Evolutionary conservation across 768 basidiomycete genomes (phyloP), one percentile per base, ranked within the genome.

Genomic region (Kwoniella heveanensis): DNA sequence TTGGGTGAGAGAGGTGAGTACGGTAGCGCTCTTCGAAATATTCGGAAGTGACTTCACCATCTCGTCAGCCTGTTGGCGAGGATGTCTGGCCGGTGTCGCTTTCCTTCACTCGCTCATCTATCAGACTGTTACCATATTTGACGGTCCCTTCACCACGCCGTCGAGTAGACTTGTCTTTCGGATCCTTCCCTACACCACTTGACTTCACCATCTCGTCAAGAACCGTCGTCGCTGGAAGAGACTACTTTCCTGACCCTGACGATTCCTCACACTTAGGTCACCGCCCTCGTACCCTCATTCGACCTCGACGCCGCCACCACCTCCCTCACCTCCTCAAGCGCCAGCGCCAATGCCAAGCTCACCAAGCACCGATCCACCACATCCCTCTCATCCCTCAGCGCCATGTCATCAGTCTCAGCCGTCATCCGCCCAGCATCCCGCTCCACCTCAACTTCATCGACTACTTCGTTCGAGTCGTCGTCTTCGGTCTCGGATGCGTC

Each of bases 1-100:
- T 46, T 76, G 72, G 72, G 59, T 76, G 2, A 32, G 66, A n/a
- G 64, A 73, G 55, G 74, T 73, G 60, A 70, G 74, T 68, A 27
- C n/a, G n/a, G n/a, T 39, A 10, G 13, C 26, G 15, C 8, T 53
- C 21, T 26, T 29, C n/a, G n/a, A n/a, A n/a, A n/a, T n/a, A n/a
- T n/a, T n/a, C n/a, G n/a, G n/a, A n/a, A n/a, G 27, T 19, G 21
- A 54, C 52, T 30, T 30, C 52, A 36, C n/a, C 21, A 25, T 22
- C 30, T 55, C 54, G 54, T 48, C 46, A 46, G 25, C 19, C 1
- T 26, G n/a, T 1, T 46, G 44, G 39, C 39, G 39, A 44, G 10
- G 19, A 9, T 44, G 10, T 17, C 39, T 44, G 8, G 39, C 15
- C 17, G 8, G 39, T 44, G 10, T 44, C 19, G 12, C 17, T 47